Evolutionary conservation across 495 filamentous ascomycete species (phyloP), one percentile per base, ranked within the genome.

Genomic region (Xylaria longipes): DNA sequence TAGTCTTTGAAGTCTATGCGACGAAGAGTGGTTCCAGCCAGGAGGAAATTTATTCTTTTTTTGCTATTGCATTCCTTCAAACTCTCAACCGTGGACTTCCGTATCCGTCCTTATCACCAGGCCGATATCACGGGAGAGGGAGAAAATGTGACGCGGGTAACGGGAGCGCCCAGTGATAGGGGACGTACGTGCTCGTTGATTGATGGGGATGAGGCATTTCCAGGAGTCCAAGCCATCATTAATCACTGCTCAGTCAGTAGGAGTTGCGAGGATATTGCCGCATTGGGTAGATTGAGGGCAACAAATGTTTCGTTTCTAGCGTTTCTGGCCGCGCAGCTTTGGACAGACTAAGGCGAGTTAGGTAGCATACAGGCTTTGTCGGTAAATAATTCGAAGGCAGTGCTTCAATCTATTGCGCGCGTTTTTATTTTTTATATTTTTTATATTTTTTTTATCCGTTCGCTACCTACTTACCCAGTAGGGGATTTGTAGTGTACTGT

Each of bases 361-460:
- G 61, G 61, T 29, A 46, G 4, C 6, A 20, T 11, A 35, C n/a
- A 31, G 39, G 37, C 37, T 20, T 64, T 41, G 41, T 41, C 3
- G 12, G n/a, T 41, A 15, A 29, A 41, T 11, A 62, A 15, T 15
- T 62, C n/a, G 43, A 62, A 9, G 20, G 56, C 56, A 22, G 57
- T 22, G 4, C n/a, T 60, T 41, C 22, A 41, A 60, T 37, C 20
- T 60, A 9, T 15, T 17, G 57, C 31, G 56, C 17, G 58, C 31
- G 68, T 7, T 66, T 70, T 72, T 73, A 73, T 73, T 45, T 33
- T 65, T 6, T 64, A n/a, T 25, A 1, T 39, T 62, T 1, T 33
- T 39, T 14, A 31, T 65, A 27, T 39, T 65, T 25, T 33, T 37
- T 22, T 39, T 22, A 25, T 3, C 48, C 48, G 11, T n/a, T 52